A percentile compares a stretch with the other conserved stretches of the same genome.
Evolutionary conservation across 306 rosid species (phyloP).

Genomic region (Coriaria nepalensis): DNA sequence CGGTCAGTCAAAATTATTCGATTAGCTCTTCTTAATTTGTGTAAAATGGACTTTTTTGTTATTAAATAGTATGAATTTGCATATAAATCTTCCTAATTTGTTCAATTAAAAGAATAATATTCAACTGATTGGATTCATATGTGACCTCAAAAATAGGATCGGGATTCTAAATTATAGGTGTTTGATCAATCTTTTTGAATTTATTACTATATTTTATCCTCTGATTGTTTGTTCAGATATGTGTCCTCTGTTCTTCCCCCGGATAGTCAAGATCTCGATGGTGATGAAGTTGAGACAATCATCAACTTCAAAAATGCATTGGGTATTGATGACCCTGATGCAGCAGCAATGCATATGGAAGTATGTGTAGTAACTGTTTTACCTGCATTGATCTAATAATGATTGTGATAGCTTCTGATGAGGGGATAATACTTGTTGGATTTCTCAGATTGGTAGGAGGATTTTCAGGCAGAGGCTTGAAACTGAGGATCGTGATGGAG

Average conservation of each 20-base stretch:
- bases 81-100: no score
- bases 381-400: neutral
- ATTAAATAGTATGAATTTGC: no score
- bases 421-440: constrained; percentile 13
- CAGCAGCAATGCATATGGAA: constrained; percentile 97
- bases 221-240: constrained; percentile 28
- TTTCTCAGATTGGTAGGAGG: constrained; percentile 69
- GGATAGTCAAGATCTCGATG: constrained; percentile 67
- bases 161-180: no score
- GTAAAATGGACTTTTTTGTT: no score
- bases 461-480: constrained; percentile 85
- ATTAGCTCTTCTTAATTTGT: constrained; percentile 9
- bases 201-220: no score
- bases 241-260: constrained; percentile 76
- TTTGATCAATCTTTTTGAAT: no score
- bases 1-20: constrained; percentile 28
- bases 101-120: no score
- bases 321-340: constrained; percentile 95
- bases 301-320: constrained; percentile 58
- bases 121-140: no score
- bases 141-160: no score
- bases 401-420: neutral
- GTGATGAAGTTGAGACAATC: constrained; percentile 69
- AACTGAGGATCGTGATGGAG: constrained; percentile 84
- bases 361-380: constrained; percentile 21